Evolutionary conservation across 306 rosid genomes (phyloP), one percentile per base, ranked within the genome.

Genomic region (Rubus parviflorus): DNA sequence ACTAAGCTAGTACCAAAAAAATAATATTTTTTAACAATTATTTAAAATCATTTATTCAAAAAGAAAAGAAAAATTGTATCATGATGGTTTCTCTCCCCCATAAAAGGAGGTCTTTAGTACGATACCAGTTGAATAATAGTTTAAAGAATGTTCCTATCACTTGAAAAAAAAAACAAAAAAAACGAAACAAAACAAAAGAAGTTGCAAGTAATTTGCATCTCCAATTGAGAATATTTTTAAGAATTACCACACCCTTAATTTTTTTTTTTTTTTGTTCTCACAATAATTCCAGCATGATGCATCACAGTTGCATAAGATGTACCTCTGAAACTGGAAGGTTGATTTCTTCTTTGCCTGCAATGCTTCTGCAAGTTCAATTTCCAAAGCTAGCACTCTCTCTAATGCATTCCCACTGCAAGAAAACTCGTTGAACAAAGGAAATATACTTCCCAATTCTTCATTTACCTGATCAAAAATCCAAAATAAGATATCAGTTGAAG

Each of bases 311-410:
- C 69, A 61, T 19, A 75, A 61, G 54, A 80, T 77, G 77, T 92
- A 96, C 99, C 99, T 96, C 82, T 96, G 96, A 82, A 92, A 91
- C 75, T 89, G 93, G 77, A 86, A 23, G 82, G 75, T 84, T 40
- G 97, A 80, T 81, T 85, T 87, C 86, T 89, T 93, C 88, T 91
- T 92, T 77, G 89, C 83, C 86, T 84, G 94, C 86, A 96, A 85
- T 11, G 96, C 84, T 86, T 89, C 97, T 40, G 98, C 99, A 61
- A 96, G 97, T 82, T 96, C 98, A 56, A 92, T 85, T 87, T 92
- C 99, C 82, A 96, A 83, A 76, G 99, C 96, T 69, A 96, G 97
- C 52, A 92, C 98, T 79, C 98, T 88, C 85, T 96, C 99, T 70
- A 96, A 77, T 51, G 99, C 94, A 87, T 91, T 92, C 75, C 99